Percentiles rank a stretch among this genome's conserved stretches.
Evolutionary conservation across 306 rosid genomes (phyloP).

Genomic region (Cyclanthera cordifolia): DNA sequence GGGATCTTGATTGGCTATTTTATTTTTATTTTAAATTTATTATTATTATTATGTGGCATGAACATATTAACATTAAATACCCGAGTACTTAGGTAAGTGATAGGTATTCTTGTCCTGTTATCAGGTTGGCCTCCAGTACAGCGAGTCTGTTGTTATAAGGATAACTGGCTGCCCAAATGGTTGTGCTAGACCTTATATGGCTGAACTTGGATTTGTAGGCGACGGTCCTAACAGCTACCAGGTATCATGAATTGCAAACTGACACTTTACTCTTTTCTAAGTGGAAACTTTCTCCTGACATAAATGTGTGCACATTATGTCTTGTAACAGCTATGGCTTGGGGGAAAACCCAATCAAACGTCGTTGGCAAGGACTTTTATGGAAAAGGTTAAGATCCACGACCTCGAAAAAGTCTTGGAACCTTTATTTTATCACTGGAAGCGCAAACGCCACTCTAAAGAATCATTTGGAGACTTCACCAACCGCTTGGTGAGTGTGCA

Average conservation of each 20-base stretch:
- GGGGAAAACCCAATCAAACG: constrained; percentile 73
- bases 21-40: no score
- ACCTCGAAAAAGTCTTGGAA: constrained; percentile 83
- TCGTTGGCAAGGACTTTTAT: constrained; percentile 64
- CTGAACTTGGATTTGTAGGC: constrained; percentile 93
- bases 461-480: constrained; percentile 79
- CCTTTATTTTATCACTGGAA: constrained; percentile 88
- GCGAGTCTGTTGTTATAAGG: constrained; percentile 75
- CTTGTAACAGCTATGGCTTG: constrained; percentile 71
- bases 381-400: constrained; percentile 85
- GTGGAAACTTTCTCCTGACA: not conserved
- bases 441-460: constrained; percentile 71
- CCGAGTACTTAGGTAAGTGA: not conserved
- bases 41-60: no score
- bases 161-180: constrained; percentile 95
- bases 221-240: constrained; percentile 98
- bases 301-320: not conserved
- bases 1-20: not conserved
- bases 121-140: constrained; percentile 89
- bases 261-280: not conserved
- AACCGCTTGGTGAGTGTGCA: constrained; percentile 47
- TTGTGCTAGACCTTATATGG: constrained; percentile 97
- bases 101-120: constrained; percentile 10
- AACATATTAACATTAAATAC: not conserved
- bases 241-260: constrained; percentile 35